Conservation (phyloP, 257 asterid species). For the Fraxinus excelsior region DNA sequence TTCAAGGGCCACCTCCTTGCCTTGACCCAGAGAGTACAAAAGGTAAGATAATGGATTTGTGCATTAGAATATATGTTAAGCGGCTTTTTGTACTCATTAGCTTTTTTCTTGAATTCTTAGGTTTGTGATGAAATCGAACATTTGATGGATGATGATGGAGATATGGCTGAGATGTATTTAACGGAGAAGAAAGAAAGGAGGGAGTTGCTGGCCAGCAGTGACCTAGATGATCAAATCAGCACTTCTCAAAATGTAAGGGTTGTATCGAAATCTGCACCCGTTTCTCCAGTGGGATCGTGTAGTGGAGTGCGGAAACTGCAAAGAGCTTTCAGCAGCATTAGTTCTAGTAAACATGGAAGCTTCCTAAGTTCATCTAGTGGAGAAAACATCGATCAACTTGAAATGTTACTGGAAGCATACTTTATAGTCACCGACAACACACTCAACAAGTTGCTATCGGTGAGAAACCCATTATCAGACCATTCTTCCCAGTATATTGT, state of each 20-base stretch:
- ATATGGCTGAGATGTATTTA: conserved; percentile 99
- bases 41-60: conserved; percentile 47
- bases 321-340: conserved; percentile 84
- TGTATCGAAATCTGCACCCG: conserved; percentile 70
- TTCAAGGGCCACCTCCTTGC: conserved; percentile 95
- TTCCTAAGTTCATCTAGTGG: conserved; percentile 64
- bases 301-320: conserved; percentile 59
- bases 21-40: conserved; percentile 93
- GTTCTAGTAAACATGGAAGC: conserved; percentile 82
- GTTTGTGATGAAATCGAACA: conserved; percentile 96
- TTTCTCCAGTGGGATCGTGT: conserved; percentile 75
- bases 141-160: conserved; percentile 97
- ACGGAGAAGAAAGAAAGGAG: conserved; percentile 89
- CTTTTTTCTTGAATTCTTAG: conserved; percentile 41
- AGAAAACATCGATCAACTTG: conserved; percentile 94
- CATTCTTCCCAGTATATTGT: background rate
- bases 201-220: conserved; percentile 53
- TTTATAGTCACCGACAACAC: conserved; percentile 82
- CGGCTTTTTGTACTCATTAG: conserved; percentile 5
- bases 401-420: conserved; percentile 96
- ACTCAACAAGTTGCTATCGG: conserved; percentile 86
- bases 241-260: conserved; percentile 35
- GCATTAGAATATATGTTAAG: conserved; percentile 13
- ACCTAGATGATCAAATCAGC: conserved; percentile 45
- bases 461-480: conserved; percentile 35